Evolutionary conservation across 116 monocot species (phyloP).

Genomic region (Papilionanthe hybrid): DNA sequence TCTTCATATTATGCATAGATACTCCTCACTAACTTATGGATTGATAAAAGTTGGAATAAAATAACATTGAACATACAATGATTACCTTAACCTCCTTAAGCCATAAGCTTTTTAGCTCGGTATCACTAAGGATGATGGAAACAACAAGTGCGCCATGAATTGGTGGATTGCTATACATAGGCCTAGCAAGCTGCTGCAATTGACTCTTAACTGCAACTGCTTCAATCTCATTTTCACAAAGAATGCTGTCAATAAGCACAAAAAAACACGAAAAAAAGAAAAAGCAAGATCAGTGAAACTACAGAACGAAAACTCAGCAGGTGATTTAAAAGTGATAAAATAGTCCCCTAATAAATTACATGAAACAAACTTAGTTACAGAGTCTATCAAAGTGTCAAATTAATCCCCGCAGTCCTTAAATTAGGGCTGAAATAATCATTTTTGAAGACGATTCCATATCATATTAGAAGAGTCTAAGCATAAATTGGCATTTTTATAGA

Average conservation of each 20-base stretch:
- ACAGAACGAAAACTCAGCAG: not conserved
- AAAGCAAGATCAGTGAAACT: not conserved
- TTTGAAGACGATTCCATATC: too few relatives aligned
- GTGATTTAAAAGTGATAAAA: too few relatives aligned
- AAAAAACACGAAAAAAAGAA: not conserved
- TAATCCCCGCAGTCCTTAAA: too few relatives aligned
- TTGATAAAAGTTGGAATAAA: not conserved
- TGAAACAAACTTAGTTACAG: too few relatives aligned
- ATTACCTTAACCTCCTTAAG: conserved; percentile 88
- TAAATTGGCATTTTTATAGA: too few relatives aligned
- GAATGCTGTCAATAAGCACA: conserved; percentile 35
- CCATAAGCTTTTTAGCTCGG: conserved; percentile 79
- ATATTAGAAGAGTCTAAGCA: too few relatives aligned
- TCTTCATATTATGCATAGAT: too few relatives aligned
- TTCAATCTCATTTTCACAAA: conserved; percentile 89
- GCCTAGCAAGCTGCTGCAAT: conserved; percentile 93
- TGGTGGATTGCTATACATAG: conserved; percentile 98
- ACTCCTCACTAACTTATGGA: not conserved
- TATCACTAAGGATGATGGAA: conserved; percentile 79
- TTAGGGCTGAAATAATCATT: too few relatives aligned
- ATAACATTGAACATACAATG: not conserved
- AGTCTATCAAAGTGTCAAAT: too few relatives aligned
- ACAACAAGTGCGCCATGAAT: conserved; percentile 86
- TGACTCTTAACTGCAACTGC: conserved; percentile 98
- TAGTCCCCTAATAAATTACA: too few relatives aligned